Percentiles rank a stretch among this genome's conserved stretches.
phyloP scores from a whole-genome alignment of 305 asterid species.

The Stenogyne calaminthoides region DNA sequence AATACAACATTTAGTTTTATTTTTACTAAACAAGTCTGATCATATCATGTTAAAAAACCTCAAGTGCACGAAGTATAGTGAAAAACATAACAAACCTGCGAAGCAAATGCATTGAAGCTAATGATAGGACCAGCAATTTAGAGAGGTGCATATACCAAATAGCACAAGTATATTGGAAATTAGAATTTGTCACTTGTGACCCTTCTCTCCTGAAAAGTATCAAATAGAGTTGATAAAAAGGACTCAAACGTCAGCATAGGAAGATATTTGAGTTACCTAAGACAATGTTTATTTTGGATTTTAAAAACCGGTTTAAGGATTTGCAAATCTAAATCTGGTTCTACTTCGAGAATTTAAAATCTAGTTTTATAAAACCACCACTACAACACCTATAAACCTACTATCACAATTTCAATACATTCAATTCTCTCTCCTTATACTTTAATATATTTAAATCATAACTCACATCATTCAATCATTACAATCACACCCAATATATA shows the following conservation, averaged over 20 bases:
- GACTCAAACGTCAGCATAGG: conserved; percentile 6
- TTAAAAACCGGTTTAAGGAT: too few species aligned
- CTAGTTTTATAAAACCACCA: too few species aligned
- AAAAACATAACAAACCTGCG: conserved; percentile 66
- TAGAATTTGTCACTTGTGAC: conserved; percentile 67
- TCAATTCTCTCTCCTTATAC: too few species aligned
- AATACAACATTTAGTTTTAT: conserved; percentile 1
- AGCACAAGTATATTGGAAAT: conserved; percentile 74
- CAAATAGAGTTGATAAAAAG: conserved; percentile 25
- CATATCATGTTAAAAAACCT: background rate
- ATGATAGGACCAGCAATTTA: conserved; percentile 98
- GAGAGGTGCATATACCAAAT: conserved; percentile 90
- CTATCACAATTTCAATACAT: too few species aligned
- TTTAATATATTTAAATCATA: too few species aligned
- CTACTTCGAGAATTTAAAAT: too few species aligned
- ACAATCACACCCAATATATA: too few species aligned
- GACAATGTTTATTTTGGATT: too few species aligned
- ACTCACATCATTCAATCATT: too few species aligned
- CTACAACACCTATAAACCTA: too few species aligned
- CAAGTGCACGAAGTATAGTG: conserved; percentile 8
- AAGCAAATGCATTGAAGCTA: conserved; percentile 95
- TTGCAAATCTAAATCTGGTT: too few species aligned
- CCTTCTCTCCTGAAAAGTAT: conserved; percentile 72
- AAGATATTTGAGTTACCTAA: conserved; percentile 7
- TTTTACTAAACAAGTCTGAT: background rate